A percentile compares a stretch with the other conserved stretches of the same genome.
phyloP scores from a whole-genome alignment of 1,284 basidiomycete genomes.

The Vanrija sp. region DNA sequence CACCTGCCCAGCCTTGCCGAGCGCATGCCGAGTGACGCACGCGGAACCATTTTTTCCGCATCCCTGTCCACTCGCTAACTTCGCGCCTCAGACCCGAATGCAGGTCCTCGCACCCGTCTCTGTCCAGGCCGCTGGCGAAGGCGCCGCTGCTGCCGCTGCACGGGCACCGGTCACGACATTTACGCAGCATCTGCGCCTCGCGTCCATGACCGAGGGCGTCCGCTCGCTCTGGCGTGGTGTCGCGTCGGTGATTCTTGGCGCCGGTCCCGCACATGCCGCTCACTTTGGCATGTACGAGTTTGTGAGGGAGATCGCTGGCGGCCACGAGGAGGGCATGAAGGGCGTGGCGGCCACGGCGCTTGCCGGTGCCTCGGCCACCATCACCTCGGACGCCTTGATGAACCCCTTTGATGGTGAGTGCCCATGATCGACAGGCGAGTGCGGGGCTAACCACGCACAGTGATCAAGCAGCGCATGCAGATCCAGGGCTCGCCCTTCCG shows the following conservation, averaged over 20 bases:
- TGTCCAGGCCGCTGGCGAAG: slow-evolving; percentile 48
- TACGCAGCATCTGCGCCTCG: slow-evolving; percentile 41
- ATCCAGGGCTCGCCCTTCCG: slow-evolving; percentile 86
- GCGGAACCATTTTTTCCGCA: not conserved
- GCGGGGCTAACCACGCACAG: slow-evolving; percentile 51
- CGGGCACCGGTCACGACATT: slow-evolving; percentile 37
- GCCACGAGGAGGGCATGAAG: slow-evolving; percentile 50
- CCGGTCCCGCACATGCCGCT: slow-evolving; percentile 95
- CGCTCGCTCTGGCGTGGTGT: slow-evolving; percentile 93
- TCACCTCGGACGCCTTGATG: slow-evolving; percentile 96
- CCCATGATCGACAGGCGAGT: not conserved
- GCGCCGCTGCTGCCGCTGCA: slow-evolving; percentile 50
- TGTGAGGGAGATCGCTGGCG: slow-evolving; percentile 87
- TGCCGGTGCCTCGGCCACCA: slow-evolving; percentile 91
- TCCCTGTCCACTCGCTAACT: no score
- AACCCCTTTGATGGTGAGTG: slow-evolving; percentile 95
- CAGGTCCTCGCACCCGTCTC: slow-evolving; percentile 68
- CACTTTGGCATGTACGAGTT: slow-evolving; percentile 97
- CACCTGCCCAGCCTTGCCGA: slow-evolving; percentile 4
- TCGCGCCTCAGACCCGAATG: slow-evolving; percentile 80
- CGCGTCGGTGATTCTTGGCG: slow-evolving; percentile 92
- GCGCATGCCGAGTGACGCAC: not conserved
- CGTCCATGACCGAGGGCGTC: slow-evolving; percentile 88
- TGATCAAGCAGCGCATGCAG: slow-evolving; percentile 99
- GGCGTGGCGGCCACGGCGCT: slow-evolving; percentile 60